These are phyloP conservation scores for Claviceps sp. DNA, from an alignment of 2,329 filamentous ascomycete species.

Conservation along the genomic window DNA sequence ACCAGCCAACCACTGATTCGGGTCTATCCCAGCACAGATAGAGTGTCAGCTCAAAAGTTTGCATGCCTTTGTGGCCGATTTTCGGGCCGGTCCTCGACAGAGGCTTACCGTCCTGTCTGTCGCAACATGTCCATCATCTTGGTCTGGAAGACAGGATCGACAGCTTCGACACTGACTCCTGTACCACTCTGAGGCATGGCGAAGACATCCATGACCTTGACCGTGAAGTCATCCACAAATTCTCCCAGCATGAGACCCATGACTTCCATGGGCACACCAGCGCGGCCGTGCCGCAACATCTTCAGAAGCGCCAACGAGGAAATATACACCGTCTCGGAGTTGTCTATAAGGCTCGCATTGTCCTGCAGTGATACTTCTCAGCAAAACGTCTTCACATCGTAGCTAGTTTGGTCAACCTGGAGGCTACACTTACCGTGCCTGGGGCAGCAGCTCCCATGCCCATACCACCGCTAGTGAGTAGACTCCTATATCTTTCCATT, in stretches of 20 bases:
- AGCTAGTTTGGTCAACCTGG: background rate
- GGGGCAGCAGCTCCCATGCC: constrained; percentile 36
- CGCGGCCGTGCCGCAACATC: constrained; percentile 95
- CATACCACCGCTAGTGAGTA: constrained; percentile 69
- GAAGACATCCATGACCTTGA: constrained; percentile 95
- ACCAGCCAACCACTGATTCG: constrained; percentile 97
- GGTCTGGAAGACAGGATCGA: constrained; percentile 96
- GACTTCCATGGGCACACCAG: constrained; percentile 98
- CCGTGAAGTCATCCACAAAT: constrained; percentile 98
- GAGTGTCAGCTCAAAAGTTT: background rate
- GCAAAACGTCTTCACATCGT: background rate
- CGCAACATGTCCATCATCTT: constrained; percentile 99
- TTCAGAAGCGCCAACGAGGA: constrained; percentile 93
- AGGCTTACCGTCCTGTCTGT: constrained; percentile 77
- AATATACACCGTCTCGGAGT: constrained; percentile 98
- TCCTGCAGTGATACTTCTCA: constrained; percentile 42
- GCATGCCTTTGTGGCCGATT: background rate
- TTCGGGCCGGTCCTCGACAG: background rate
- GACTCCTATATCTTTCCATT: constrained; percentile 87
- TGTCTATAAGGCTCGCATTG: constrained; percentile 84
- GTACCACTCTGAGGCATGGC: constrained; percentile 99
- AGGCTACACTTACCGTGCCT: constrained; percentile 23
- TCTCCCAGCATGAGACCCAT: constrained; percentile 99
- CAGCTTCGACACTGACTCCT: constrained; percentile 93
- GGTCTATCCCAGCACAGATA: constrained; percentile 41